Evolutionary conservation across 805 yeast genomes (phyloP), one percentile per base, ranked within the genome.

Genomic region (Metschnikowia gruessii): DNA sequence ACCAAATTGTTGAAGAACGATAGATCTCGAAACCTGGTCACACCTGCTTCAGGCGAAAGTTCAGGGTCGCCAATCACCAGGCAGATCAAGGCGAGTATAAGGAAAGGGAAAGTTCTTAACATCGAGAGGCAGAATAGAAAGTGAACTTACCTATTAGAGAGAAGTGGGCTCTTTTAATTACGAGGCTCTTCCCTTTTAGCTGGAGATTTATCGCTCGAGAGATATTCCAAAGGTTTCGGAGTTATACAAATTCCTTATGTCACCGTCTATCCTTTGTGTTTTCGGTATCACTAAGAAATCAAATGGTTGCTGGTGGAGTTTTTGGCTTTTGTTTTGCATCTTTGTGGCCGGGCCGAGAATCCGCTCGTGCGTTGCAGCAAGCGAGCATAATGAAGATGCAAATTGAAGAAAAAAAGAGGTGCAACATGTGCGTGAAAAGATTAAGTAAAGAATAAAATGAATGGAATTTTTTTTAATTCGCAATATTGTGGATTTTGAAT

Each of bases 1-100:
- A 45, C 42, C 37, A 45, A 45, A 17, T 45, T 45, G 42, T 40
- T 45, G 42, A 30, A 45, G 24, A 45, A 45, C 5, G 42, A n/a
- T 19, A 45, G 35, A 15, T 45, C 48, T 24, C 41, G 19, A 22
- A 45, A 45, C 26, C 40, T 40, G n/a, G 48, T 40, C 15, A 40
- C 21, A 33, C 41, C 28, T 8, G 48, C 7, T 1, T 26, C 44
- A 10, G 48, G 30, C 3, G 40, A 26, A 8, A 30, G 30, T 12
- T 43, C 43, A 6, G 43, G n/a, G 6, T 38, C 33, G 29, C 46
- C 24, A 12, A 37, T 4, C 4, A 18, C 46, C 37, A 21, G 26
- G 19, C 36, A 30, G 22, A 30, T 8, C 17, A 37, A 21, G 17
- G 26, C 16, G 15, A 43, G 26, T 3, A 43, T 17, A 15, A 38